Evolutionary conservation across 768 basidiomycete species (phyloP).

Genomic region (Boletus rubescentipes): DNA sequence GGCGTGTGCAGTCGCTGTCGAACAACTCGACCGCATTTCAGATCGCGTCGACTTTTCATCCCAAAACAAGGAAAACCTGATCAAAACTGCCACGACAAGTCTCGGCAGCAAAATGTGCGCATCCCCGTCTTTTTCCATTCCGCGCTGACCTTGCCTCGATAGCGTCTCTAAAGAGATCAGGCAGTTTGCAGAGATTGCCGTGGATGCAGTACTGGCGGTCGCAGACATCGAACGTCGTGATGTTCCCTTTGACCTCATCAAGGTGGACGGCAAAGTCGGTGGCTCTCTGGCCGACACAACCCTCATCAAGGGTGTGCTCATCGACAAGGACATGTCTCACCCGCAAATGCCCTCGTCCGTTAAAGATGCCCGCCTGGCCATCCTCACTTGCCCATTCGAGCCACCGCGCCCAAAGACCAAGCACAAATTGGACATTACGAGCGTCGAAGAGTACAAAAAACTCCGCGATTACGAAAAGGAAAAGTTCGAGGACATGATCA

Average conservation of each 20-base stretch:
- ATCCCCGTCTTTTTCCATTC: not conserved
- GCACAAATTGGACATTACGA: constrained; percentile 96
- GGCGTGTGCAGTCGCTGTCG: constrained; percentile 87
- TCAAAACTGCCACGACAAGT: constrained; percentile 95
- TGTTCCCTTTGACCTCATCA: constrained; percentile 97
- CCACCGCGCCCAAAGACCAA: constrained; percentile 99
- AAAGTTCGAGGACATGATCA: constrained; percentile 97
- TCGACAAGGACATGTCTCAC: constrained; percentile 99
- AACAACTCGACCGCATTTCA: constrained; percentile 86
- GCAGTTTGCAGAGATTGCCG: constrained; percentile 96
- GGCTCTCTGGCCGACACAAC: constrained; percentile 94
- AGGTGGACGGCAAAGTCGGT: constrained; percentile 98
- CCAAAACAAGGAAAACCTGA: constrained; percentile 79
- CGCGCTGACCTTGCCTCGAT: constrained; percentile 8
- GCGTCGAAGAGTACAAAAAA: constrained; percentile 95
- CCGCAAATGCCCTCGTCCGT: constrained; percentile 94
- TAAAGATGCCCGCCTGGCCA: constrained; percentile 88
- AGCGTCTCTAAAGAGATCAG: constrained; percentile 96
- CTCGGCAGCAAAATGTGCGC: constrained; percentile 94
- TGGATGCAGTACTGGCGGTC: constrained; percentile 93
- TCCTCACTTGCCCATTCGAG: constrained; percentile 98
- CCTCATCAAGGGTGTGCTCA: constrained; percentile 94
- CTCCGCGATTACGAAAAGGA: constrained; percentile 92
- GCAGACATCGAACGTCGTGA: constrained; percentile 94
- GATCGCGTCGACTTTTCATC: constrained; percentile 86